Evolutionary conservation across 306 rosid species (phyloP).

Genomic region (Dicorynia guianensis): DNA sequence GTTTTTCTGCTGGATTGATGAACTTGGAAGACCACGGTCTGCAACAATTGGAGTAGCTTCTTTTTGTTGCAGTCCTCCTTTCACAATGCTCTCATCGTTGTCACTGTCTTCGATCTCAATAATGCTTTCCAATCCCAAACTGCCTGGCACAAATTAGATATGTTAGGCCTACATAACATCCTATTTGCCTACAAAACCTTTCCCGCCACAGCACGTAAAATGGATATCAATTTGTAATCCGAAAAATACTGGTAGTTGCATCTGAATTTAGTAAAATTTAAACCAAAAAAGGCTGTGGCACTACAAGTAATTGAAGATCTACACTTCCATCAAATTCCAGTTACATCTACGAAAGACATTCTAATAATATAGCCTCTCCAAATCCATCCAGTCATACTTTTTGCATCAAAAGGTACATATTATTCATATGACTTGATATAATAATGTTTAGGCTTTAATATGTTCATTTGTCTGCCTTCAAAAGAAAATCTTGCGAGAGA

Average conservation of each 20-base stretch:
- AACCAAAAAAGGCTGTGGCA: not conserved
- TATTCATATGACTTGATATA: no score
- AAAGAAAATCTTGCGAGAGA: no score
- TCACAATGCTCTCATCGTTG: conserved; percentile 5
- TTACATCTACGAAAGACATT: not conserved
- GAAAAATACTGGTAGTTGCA: not conserved
- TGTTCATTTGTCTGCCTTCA: no score
- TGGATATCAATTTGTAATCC: conserved; percentile 6
- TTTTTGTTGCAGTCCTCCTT: conserved; percentile 15
- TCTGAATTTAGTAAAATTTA: not conserved
- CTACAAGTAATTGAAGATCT: not conserved
- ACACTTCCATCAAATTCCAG: conserved; percentile 8
- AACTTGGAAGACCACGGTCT: conserved; percentile 4
- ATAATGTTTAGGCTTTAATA: no score
- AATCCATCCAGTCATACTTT: no score
- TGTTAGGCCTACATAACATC: conserved; percentile 12
- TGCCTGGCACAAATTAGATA: conserved; percentile 1
- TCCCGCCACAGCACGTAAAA: conserved; percentile 16
- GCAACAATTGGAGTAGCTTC: conserved; percentile 12
- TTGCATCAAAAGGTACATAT: no score
- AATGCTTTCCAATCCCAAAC: not conserved
- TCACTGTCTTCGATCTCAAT: conserved; percentile 20
- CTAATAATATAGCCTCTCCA: no score
- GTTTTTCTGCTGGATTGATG: conserved; percentile 7
- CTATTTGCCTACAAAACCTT: conserved; percentile 1